Evolutionary conservation across 78 protist species (phyloP).

Genomic region (Dictyostelium purpureum): DNA sequence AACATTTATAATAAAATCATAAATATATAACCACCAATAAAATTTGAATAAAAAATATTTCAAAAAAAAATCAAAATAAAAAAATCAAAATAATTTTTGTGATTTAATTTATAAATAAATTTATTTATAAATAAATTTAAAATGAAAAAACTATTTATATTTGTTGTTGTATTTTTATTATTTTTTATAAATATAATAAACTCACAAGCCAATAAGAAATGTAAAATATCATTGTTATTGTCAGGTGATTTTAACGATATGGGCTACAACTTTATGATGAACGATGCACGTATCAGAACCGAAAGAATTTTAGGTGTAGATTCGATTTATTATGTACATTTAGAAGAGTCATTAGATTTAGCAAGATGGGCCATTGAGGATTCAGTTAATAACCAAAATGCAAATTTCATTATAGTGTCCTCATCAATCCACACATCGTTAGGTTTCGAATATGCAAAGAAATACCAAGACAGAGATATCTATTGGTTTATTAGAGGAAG

Average conservation of each 20-base stretch:
- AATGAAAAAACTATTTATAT: background rate
- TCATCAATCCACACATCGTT: background rate
- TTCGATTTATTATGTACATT: background rate
- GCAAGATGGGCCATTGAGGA: background rate
- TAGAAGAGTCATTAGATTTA: background rate
- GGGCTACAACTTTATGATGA: constrained; percentile 47
- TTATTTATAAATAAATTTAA: background rate
- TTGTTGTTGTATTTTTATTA: background rate
- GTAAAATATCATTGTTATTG: background rate
- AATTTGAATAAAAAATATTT: too few relatives aligned
- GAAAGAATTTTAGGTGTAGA: background rate
- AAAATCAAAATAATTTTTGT: background rate
- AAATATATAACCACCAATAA: too few relatives aligned
- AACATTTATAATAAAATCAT: too few relatives aligned
- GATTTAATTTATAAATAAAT: background rate
- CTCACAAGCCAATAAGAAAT: background rate
- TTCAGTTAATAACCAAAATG: background rate
- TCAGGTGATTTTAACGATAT: background rate
- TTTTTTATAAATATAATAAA: background rate
- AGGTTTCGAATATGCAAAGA: background rate
- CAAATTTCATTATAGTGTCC: constrained; percentile 13
- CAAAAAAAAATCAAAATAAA: background rate
- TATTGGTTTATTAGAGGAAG: constrained; percentile 10
- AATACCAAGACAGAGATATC: background rate
- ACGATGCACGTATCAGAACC: constrained; percentile 12